phyloP scores from a whole-genome alignment of 768 basidiomycete genomes.

The Pholiota microspora region DNA sequence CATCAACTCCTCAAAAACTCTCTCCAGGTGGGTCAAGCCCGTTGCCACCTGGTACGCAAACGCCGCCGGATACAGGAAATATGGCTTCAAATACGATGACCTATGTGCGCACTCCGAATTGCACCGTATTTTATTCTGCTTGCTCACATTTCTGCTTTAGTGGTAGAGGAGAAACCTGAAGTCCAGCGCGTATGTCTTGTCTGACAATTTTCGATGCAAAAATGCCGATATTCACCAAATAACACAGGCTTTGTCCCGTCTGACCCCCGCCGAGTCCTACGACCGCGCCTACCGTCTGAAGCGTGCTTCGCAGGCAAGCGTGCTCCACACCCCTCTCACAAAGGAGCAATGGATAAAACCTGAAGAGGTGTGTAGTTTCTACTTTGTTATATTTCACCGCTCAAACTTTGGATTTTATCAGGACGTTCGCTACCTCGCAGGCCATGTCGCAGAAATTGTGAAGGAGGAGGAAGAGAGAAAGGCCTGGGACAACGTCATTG shows the following conservation, averaged over 20 bases:
- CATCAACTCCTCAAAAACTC: slow-evolving; percentile 64
- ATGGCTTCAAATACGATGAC: slow-evolving; percentile 94
- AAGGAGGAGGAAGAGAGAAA: slow-evolving; percentile 76
- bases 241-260: slow-evolving; percentile 76
- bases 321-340: slow-evolving; percentile 77
- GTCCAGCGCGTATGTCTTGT: slow-evolving; percentile 68
- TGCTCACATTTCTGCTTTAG: slow-evolving; percentile 25
- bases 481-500: slow-evolving; percentile 76
- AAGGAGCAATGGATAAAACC: slow-evolving; percentile 78
- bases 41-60: slow-evolving; percentile 82
- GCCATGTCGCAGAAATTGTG: slow-evolving; percentile 69
- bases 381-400: background rate
- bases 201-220: background rate
- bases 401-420: slow-evolving; percentile 29
- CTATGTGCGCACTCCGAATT: slow-evolving; percentile 58
- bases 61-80: slow-evolving; percentile 77
- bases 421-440: slow-evolving; percentile 89
- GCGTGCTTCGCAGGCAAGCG: slow-evolving; percentile 73
- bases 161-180: slow-evolving; percentile 73
- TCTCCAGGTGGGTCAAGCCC: slow-evolving; percentile 71
- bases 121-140: slow-evolving; percentile 9
- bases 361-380: slow-evolving; percentile 56
- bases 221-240: background rate
- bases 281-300: slow-evolving; percentile 92
- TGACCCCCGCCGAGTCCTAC: slow-evolving; percentile 77